These are phyloP conservation scores for Casuarina equisetifolia DNA, from an alignment of 306 rosid species.

Conservation along the genomic window DNA sequence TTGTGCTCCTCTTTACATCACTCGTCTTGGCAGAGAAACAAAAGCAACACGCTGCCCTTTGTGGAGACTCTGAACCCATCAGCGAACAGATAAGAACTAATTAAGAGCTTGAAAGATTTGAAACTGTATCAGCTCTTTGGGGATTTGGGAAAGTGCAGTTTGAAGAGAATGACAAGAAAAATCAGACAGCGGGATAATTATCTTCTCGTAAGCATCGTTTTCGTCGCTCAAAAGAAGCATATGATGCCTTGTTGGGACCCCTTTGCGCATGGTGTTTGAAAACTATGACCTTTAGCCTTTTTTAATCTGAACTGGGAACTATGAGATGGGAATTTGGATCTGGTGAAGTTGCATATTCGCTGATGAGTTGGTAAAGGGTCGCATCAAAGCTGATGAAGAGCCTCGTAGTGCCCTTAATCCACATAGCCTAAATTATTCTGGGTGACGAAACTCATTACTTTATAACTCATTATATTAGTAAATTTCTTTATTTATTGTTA, in stretches of 20 bases:
- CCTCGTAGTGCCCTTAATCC: too few relatives aligned
- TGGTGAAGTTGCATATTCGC: constrained; percentile 2
- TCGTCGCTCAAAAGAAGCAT: not conserved
- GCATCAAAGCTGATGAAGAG: constrained; percentile 9
- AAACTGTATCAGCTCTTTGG: not conserved
- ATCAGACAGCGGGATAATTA: not conserved
- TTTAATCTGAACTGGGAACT: too few relatives aligned
- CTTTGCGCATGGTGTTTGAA: not conserved
- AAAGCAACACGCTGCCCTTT: constrained; percentile 44
- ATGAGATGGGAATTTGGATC: not conserved
- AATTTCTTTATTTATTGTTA: too few relatives aligned
- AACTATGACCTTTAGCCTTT: too few relatives aligned
- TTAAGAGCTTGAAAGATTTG: too few relatives aligned
- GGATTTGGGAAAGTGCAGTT: not conserved
- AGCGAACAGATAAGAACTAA: not conserved
- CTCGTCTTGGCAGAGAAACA: constrained; percentile 48
- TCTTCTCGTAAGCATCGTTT: not conserved
- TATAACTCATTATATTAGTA: too few relatives aligned
- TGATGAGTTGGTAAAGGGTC: constrained; percentile 22
- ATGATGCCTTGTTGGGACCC: constrained; percentile 21
- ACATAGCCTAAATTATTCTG: too few relatives aligned
- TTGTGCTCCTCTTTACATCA: constrained; percentile 2
- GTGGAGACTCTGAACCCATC: constrained; percentile 41
- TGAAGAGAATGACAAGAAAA: too few relatives aligned
- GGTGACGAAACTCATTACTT: too few relatives aligned